Conservation (phyloP, 331 rosid genomes). For the Arachis monticola region DNA sequence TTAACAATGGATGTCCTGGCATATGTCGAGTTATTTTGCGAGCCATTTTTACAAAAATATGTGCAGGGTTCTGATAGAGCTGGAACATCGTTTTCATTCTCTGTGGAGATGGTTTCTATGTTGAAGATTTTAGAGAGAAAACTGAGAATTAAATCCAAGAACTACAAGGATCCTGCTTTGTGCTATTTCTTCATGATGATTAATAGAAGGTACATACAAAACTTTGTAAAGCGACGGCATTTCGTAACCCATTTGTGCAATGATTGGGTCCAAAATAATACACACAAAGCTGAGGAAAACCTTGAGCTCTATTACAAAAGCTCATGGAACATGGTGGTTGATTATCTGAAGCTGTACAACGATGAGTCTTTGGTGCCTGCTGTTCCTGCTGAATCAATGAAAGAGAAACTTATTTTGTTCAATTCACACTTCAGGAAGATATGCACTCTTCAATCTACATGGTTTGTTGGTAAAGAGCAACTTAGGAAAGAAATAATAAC, state of each 20-base stretch:
- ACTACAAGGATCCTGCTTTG: constrained; percentile 54
- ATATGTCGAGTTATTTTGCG: too few species aligned
- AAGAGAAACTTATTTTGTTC: too few species aligned
- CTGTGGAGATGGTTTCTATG: constrained; percentile 48
- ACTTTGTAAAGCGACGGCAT: not conserved
- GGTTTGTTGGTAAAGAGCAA: too few species aligned
- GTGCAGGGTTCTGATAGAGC: constrained; percentile 48
- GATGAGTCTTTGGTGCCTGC: too few species aligned
- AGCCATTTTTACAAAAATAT: constrained; percentile 56
- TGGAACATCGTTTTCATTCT: constrained; percentile 20
- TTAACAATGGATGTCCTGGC: too few species aligned
- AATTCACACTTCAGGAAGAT: too few species aligned
- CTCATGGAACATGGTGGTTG: too few species aligned
- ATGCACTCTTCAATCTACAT: too few species aligned
- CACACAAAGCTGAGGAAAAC: not conserved
- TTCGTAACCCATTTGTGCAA: not conserved
- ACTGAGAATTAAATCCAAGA: constrained; percentile 61
- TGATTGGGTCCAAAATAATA: constrained; percentile 50
- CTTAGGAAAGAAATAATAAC: too few species aligned
- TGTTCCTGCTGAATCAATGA: too few species aligned
- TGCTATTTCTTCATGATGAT: constrained; percentile 61
- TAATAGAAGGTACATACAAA: constrained; percentile 38
- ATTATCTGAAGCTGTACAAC: too few species aligned
- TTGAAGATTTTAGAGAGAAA: constrained; percentile 67
- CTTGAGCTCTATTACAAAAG: too few species aligned